Conservation (phyloP, 2,329 filamentous ascomycete species). For the Fusarium albosuccineum region DNA sequence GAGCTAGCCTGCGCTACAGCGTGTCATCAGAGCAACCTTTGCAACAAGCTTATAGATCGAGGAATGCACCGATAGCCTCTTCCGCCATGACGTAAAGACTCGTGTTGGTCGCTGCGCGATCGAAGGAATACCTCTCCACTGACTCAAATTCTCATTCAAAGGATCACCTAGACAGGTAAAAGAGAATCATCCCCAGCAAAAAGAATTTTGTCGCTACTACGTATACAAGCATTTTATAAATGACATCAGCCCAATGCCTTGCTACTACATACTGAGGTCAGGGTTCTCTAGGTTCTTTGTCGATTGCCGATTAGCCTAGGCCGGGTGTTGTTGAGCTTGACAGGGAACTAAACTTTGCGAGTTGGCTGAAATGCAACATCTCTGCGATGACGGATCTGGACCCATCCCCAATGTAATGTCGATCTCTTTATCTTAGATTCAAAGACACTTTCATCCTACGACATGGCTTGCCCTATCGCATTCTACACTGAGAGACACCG, state of each 20-base stretch:
- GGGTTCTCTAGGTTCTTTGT: too few relatives aligned
- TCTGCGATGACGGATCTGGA: conserved; percentile 7
- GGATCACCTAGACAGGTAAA: too few relatives aligned
- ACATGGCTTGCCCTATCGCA: conserved; percentile 4
- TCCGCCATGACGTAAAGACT: conserved; percentile 24
- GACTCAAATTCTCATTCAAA: too few relatives aligned
- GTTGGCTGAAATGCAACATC: neutral
- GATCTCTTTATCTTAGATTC: conserved; percentile 21
- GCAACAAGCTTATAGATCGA: neutral
- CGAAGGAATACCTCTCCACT: too few relatives aligned
- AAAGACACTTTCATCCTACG: conserved; percentile 14
- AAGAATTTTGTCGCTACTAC: too few relatives aligned
- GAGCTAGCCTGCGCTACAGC: neutral
- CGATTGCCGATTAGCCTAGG: too few relatives aligned
- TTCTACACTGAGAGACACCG: conserved; percentile 10
- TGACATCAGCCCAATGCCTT: too few relatives aligned
- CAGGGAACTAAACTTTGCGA: neutral
- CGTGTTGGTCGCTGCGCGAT: neutral
- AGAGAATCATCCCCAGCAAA: too few relatives aligned
- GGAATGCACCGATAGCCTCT: conserved; percentile 18
- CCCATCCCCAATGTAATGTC: conserved; percentile 11
- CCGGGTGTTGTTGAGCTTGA: too few relatives aligned
- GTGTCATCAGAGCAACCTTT: neutral
- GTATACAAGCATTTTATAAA: too few relatives aligned
- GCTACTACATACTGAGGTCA: too few relatives aligned